Evolutionary conservation across 2,329 filamentous ascomycete genomes (phyloP), one percentile per base, ranked within the genome.

Genomic region (Plectosphaerella sp.): DNA sequence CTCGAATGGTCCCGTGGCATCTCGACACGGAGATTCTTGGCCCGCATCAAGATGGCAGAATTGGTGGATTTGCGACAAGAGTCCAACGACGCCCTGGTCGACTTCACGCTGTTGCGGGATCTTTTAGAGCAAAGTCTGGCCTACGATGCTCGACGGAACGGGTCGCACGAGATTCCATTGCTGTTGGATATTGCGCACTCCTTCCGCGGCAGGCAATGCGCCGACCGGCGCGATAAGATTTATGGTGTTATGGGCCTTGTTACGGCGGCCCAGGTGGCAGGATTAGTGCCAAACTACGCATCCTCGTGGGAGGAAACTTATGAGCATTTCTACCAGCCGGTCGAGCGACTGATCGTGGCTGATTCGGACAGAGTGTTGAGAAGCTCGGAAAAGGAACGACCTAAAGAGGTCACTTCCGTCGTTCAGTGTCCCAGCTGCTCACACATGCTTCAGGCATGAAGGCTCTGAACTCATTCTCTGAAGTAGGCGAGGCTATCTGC

Each of bases 41-140:
- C 47, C 4, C 47, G 35, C 11, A 48, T 48, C 33, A 48, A 48
- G 18, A 14, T 48, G 47, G 47, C 47, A 15, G 47, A 37, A 18
- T 20, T 48, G 28, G 37, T 35, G 3, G 16, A 18, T 5, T 37
- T 12, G 5, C 36, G 47, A 35, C 47, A 48, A 22, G 22, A 22
- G 22, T 22, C 22, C 22, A 22, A 22, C 22, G 22, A 3, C 3
- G 22, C 22, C 22, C 3, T 22, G 5, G 35, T 37, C 12, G 33
- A 37, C 28, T 48, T 48, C 33, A 16, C 16, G 4, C 47, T 33
- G 5, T 15, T 48, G 35, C 20, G 47, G 7, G 47, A 37, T 11
- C 28, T 48, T n/a, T 14, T 48, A 18, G 47, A 48, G 47, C 47
- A 48, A 16, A 48, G 35, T 16, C 33, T 48, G 10, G 47, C 47